Evolutionary conservation across 768 basidiomycete species (phyloP).

Genomic region (Kwoniella sp.): DNA sequence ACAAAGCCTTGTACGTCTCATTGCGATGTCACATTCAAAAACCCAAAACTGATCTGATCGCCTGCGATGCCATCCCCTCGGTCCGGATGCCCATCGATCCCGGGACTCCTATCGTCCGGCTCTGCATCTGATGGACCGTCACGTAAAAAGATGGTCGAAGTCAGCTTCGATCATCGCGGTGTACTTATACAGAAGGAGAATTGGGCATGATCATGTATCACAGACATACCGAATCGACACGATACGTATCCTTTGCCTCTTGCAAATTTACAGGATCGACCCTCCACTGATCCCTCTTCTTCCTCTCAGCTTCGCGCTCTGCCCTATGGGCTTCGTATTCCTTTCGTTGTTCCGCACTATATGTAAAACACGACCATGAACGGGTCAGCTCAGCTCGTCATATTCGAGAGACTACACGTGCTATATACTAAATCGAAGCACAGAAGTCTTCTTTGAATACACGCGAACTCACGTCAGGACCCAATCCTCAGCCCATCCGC

Average conservation of each 20-base stretch:
- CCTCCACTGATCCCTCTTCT: conserved; percentile 11
- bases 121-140: conserved; percentile 7
- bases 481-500: conserved; percentile 20
- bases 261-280: conserved; percentile 26
- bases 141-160: background rate
- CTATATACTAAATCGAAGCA: background rate
- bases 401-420: too few species aligned
- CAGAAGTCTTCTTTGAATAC: too few species aligned
- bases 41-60: background rate
- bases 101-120: conserved; percentile 14
- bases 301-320: conserved; percentile 13
- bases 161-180: background rate
- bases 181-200: background rate
- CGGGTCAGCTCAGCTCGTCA: too few species aligned
- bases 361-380: too few species aligned
- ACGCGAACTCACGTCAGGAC: conserved; percentile 13
- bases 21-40: too few species aligned
- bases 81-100: conserved; percentile 16
- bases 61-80: background rate
- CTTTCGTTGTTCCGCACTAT: conserved; percentile 13
- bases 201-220: background rate
- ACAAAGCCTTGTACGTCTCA: too few species aligned
- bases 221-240: conserved; percentile 26
- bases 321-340: conserved; percentile 8
- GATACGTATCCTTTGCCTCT: conserved; percentile 26